These are phyloP conservation scores for Leptosphaerulina australis DNA, from an alignment of 2,329 filamentous ascomycete species.

Conservation along the genomic window DNA sequence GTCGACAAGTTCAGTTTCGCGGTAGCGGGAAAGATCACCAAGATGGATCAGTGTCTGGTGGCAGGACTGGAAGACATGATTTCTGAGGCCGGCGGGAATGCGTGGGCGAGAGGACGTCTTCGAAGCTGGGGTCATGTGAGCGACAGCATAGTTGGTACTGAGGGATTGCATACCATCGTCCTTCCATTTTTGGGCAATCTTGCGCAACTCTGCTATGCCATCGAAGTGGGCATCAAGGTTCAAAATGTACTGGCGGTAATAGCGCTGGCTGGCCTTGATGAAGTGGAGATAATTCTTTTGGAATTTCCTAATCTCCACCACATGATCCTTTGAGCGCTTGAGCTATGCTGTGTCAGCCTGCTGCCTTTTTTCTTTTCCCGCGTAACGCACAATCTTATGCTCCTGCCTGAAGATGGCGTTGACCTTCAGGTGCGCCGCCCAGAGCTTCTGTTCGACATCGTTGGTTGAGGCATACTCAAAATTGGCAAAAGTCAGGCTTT, in stretches of 20 bases:
- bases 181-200: slow-evolving; percentile 57
- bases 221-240: slow-evolving; percentile 68
- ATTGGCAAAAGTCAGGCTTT: slow-evolving; percentile 74
- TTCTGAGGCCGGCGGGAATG: slow-evolving; percentile 58
- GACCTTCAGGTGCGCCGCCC: slow-evolving; percentile 78
- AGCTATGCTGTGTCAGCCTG: slow-evolving; percentile 42
- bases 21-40: slow-evolving; percentile 89
- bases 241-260: slow-evolving; percentile 86
- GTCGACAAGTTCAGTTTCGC: slow-evolving; percentile 70
- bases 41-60: slow-evolving; percentile 84
- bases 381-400: slow-evolving; percentile 32
- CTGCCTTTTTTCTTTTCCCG: neutral
- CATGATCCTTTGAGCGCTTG: slow-evolving; percentile 58
- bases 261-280: slow-evolving; percentile 84
- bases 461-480: slow-evolving; percentile 68
- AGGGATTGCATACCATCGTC: slow-evolving; percentile 37
- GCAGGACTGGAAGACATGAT: slow-evolving; percentile 73
- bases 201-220: slow-evolving; percentile 63
- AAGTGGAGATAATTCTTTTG: slow-evolving; percentile 83
- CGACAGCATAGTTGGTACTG: neutral
- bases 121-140: slow-evolving; percentile 49
- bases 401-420: slow-evolving; percentile 78
- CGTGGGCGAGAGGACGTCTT: slow-evolving; percentile 36
- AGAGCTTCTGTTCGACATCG: slow-evolving; percentile 73
- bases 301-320: slow-evolving; percentile 73